Base-by-base conservation (phyloP, 2,329 filamentous ascomycete genomes). In the Diaporthe australafricana region DNA sequence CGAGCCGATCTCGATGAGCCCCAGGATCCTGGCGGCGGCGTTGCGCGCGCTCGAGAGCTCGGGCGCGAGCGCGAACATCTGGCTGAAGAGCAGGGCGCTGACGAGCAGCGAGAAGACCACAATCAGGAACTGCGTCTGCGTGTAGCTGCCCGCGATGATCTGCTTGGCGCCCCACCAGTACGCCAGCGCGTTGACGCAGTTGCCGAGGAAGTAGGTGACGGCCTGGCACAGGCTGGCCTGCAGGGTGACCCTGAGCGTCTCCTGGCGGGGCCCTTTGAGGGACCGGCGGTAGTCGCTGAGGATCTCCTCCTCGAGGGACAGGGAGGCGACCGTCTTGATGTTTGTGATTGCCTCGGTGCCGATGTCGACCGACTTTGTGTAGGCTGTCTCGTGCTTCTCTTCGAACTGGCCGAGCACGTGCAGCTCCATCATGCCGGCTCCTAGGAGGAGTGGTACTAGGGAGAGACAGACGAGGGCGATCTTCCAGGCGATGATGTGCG, bases 401-500 rank as follows among this genome's bases (percentile, higher is more conserved):
- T 93, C 89, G 60, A 91, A 90, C 47, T 87, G 85, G 2, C 88
- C 86, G 1, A 93, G 85, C 3, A 90, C 86, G 1, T 86, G 86
- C 20, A 94, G 84, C 74, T 93, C 88, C 88, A 94, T 89, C 74
- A 93, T 87, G 0, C 93, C 92, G 0, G 91, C 87, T 1, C 90
- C 90, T 0, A 95, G 84, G 7, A 94, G 87, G 12, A 94, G 81
- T 0, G 93, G 93, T 0, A 94, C 89, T 11, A 89, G 85, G 0
- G 92, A 87, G 7, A 95, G 84, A 69, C 91, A 92, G 4, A 95
- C 92, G 17, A 95, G 81, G 0, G 92, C 92, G 73, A 95, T 93
- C 77, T 90, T 92, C 93, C 93, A 95, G 3, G 91, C 91, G 57
- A 95, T 85, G 55, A 94, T 89, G 74, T 93, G 91, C 0, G 92